Evolutionary conservation across 441 rosid species (phyloP), one percentile per base, ranked within the genome.

Genomic region (Monsonia emarginata): DNA sequence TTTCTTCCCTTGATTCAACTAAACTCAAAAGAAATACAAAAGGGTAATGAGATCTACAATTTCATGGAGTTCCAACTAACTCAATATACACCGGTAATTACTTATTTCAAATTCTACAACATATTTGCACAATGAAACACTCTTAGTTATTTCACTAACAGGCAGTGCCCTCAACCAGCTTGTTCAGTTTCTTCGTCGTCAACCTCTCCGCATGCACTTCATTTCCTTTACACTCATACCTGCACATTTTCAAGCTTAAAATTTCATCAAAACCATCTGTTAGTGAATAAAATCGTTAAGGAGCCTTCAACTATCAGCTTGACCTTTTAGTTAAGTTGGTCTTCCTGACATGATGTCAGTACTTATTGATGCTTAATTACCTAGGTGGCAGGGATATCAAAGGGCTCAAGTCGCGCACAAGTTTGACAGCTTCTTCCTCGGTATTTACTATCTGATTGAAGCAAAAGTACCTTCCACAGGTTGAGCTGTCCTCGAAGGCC

Each of bases 401-500:
- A 76, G 95, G 97, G 77, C 79, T 80, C 69, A 90, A 74, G 69
- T 65, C 72, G 61, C 84, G 56, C 0, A 79, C 86, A 59, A 90
- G 86, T 56, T 83, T 79, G 21, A 84, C 72, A 56, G 95, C 82
- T 67, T 83, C 78, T 65, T 88, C 86, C 64, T 85, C 86, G 0
- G 85, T 80, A 36, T 78, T 83, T 19, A 83, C 95, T 7, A 81
- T 83, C 69, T 83, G 86, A 30, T 85, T 80, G 83, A 88, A 90
- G 77, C 95, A 88, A 40, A 90, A 86, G 75, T 90, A 90, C 54
- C 97, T 69, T 4, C 97, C 97, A 52, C 80, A 71, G 1, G 97
- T 80, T 0, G 95, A 86, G 16, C 34, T 71, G 38, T 90, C 90
- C 61, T 85, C 85, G 1, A 86, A 82, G n/a, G 84, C 88, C 68